Evolutionary conservation across 768 basidiomycete genomes (phyloP).

Genomic region (Tricholoma furcatifolium): DNA sequence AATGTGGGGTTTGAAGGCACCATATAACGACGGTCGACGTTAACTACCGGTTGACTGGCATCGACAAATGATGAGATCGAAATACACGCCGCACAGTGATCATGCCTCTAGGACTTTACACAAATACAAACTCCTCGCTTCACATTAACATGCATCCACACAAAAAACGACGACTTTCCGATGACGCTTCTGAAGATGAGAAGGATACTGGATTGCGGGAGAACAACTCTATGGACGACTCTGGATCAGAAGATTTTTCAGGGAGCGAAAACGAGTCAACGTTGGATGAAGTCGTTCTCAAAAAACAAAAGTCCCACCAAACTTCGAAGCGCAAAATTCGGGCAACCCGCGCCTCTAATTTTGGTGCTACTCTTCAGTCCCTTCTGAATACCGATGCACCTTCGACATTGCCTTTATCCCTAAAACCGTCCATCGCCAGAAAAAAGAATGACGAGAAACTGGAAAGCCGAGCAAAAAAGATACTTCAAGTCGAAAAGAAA

Average conservation of each 20-base stretch:
- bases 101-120: constrained; percentile 1
- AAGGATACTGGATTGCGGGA: constrained; percentile 15
- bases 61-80: background rate
- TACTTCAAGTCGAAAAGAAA: constrained; percentile 68
- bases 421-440: constrained; percentile 70
- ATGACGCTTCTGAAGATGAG: constrained; percentile 19
- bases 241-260: constrained; percentile 10
- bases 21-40: constrained; percentile 10
- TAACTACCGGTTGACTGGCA: constrained; percentile 1
- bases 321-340: constrained; percentile 82
- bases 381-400: constrained; percentile 72
- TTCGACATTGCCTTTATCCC: constrained; percentile 68
- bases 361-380: constrained; percentile 72
- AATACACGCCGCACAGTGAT: background rate
- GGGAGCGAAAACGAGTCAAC: constrained; percentile 35
- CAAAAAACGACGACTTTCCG: constrained; percentile 52
- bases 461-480: constrained; percentile 69
- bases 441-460: constrained; percentile 76
- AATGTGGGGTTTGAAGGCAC: background rate
- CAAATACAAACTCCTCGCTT: constrained; percentile 5
- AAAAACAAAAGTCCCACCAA: constrained; percentile 68
- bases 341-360: constrained; percentile 71
- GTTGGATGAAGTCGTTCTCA: constrained; percentile 59
- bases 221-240: constrained; percentile 18
- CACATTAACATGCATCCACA: constrained; percentile 41